Evolutionary conservation across 2,329 filamentous ascomycete genomes (phyloP), one percentile per base, ranked within the genome.

Genomic region (Sarocladium kiliense): DNA sequence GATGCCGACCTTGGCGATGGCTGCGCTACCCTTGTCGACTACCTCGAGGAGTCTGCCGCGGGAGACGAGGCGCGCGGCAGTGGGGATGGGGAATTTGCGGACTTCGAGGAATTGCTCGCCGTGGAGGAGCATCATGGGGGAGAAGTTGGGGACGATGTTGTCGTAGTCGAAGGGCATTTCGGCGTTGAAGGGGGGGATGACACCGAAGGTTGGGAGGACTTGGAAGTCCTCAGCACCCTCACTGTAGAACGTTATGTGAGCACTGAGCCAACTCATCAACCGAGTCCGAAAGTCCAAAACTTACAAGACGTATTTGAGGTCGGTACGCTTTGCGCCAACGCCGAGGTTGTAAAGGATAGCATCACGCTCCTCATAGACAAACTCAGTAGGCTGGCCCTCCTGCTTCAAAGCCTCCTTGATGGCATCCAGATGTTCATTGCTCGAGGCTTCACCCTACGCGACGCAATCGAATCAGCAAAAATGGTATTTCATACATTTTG

Each of bases 51-150:
- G 86, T 70, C 86, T 86, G 57, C 85, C 88, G 66, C 85, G 84
- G 56, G 88, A 90, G 63, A 89, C 72, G 51, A 96, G 86, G 56
- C 84, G 86, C 53, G 82, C 91, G 55, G 86, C 81, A 30, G 92
- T 97, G 34, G 93, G 93, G 64, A 97, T 88, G 39, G 94, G 94
- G 77, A 86, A 95, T 72, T 93, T 91, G 68, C 87, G 85, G 66
- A 99, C 82, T 75, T 99, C 94, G 60, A 99, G 89, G 76, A 92
- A 99, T 74, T 99, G 94, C 79, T 99, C 94, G 68, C 94, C 94
- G 76, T 99, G 94, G 23, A 99, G 87, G 53, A 99, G 85, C 91
- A 97, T 97, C 91, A 96, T 97, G 59, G 92, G 93, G 36, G 85
- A 91, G 79, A 97, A 99, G 80, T 97, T 96, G 70, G 92, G 91